These are phyloP conservation scores for Penicillium odoratum DNA, from an alignment of 495 filamentous ascomycete species.

Conservation along the genomic window DNA sequence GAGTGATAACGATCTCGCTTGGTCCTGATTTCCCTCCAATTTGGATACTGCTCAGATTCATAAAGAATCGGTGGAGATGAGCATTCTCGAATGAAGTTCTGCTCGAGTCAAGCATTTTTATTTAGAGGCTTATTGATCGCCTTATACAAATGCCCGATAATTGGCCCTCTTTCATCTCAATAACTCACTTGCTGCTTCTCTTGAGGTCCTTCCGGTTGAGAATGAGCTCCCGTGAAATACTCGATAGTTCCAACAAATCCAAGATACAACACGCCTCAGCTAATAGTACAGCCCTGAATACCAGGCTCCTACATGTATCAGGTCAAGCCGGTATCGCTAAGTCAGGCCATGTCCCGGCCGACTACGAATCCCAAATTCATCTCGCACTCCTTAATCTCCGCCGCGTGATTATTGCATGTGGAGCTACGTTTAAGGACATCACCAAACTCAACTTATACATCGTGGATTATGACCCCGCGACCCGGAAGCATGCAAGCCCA, in stretches of 20 bases:
- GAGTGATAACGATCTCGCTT: too few relatives aligned
- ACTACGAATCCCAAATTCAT: slow-evolving; percentile 33
- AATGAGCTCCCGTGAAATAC: not conserved
- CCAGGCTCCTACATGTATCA: slow-evolving; percentile 16
- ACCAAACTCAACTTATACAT: slow-evolving; percentile 35
- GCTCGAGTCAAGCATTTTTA: too few relatives aligned
- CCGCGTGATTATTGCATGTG: slow-evolving; percentile 14
- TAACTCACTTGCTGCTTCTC: too few relatives aligned
- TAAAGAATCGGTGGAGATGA: too few relatives aligned
- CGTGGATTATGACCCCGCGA: slow-evolving; percentile 31
- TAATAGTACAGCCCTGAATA: not conserved
- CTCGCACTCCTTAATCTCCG: slow-evolving; percentile 33
- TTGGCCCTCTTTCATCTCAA: too few relatives aligned
- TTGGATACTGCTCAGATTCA: too few relatives aligned
- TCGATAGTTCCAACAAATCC: slow-evolving; percentile 9
- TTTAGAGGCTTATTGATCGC: too few relatives aligned
- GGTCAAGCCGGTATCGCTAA: slow-evolving; percentile 28
- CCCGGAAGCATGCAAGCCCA: slow-evolving; percentile 23
- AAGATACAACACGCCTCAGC: slow-evolving; percentile 7
- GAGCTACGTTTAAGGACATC: slow-evolving; percentile 24
- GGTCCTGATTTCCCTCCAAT: too few relatives aligned
- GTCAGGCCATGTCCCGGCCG: slow-evolving; percentile 21
- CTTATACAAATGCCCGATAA: too few relatives aligned
- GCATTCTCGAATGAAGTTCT: too few relatives aligned
- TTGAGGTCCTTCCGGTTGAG: not conserved